Evolutionary conservation across 2,329 filamentous ascomycete species (phyloP).

Genomic region (Pseudofabraea citricarpa): DNA sequence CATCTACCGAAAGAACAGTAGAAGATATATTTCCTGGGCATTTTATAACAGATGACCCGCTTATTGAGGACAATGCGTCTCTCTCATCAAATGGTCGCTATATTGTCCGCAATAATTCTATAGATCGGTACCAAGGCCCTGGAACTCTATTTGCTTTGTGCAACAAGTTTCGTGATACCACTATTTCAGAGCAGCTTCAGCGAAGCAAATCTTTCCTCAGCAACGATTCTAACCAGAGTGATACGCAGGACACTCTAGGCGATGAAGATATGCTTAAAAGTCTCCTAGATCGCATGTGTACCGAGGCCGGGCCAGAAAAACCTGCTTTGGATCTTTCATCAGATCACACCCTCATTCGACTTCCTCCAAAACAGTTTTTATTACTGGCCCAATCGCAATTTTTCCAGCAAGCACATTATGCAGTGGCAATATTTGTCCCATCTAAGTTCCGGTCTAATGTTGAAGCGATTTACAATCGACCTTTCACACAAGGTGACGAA

Average conservation of each 20-base stretch:
- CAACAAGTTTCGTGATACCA: background rate
- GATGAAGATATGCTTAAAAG: background rate
- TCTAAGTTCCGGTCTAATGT: background rate
- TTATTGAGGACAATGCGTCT: background rate
- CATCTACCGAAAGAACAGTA: no score
- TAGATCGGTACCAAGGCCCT: background rate
- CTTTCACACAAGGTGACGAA: background rate
- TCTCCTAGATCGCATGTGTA: background rate
- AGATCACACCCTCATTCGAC: background rate
- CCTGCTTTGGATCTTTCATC: background rate
- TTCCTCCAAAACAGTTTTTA: conserved; percentile 2
- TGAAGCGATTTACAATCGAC: background rate
- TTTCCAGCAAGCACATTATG: background rate
- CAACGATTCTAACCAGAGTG: no score
- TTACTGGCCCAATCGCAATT: background rate
- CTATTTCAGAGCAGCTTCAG: background rate
- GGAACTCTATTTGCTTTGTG: background rate
- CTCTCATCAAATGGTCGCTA: background rate
- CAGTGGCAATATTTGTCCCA: background rate
- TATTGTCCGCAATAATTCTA: background rate
- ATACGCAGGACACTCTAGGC: no score
- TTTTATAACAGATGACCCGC: background rate
- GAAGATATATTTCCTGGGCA: background rate
- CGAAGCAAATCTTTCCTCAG: background rate
- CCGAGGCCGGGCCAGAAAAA: background rate